A percentile compares a stretch with the other conserved stretches of the same genome.
Evolutionary conservation across 768 basidiomycete genomes (phyloP).

Genomic region (Leccinum variicolor): DNA sequence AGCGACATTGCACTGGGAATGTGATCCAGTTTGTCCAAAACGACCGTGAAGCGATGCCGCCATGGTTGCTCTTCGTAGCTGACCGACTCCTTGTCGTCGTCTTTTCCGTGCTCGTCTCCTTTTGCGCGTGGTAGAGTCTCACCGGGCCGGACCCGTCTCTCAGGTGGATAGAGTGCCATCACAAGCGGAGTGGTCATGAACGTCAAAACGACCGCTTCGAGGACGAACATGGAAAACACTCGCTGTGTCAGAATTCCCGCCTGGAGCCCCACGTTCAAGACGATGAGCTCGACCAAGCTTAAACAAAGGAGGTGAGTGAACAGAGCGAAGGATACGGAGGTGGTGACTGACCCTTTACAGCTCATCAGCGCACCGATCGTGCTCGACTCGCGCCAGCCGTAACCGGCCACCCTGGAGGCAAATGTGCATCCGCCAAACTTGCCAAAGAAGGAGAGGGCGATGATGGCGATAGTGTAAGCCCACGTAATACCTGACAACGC

Average conservation of each 20-base stretch:
- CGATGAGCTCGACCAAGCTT: conserved; percentile 89
- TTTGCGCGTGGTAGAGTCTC: conserved; percentile 1
- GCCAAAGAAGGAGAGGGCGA: conserved; percentile 71
- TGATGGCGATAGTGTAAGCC: conserved; percentile 84
- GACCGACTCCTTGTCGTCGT: conserved; percentile 4
- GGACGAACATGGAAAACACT: conserved; percentile 95
- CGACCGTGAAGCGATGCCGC: conserved; percentile 70
- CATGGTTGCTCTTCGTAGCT: conserved; percentile 24
- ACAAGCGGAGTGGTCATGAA: conserved; percentile 85
- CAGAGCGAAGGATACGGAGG: not conserved
- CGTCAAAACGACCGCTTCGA: conserved; percentile 78
- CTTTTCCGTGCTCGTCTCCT: conserved; percentile 34
- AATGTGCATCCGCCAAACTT: conserved; percentile 87
- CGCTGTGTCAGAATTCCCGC: conserved; percentile 72
- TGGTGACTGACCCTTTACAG: conserved; percentile 73
- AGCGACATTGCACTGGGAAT: conserved; percentile 88
- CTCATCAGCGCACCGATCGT: conserved; percentile 93
- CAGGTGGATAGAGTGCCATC: conserved; percentile 61
- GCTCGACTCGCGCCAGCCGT: conserved; percentile 74
- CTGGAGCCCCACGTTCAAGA: conserved; percentile 87
- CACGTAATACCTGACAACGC: conserved; percentile 63
- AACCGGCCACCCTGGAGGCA: conserved; percentile 66
- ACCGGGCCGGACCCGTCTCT: conserved; percentile 48
- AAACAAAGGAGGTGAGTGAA: conserved; percentile 4
- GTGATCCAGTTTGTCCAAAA: conserved; percentile 89